Conservation (phyloP, 2,329 filamentous ascomycete genomes). For the Neophaeococcomyces mojaviensis region DNA sequence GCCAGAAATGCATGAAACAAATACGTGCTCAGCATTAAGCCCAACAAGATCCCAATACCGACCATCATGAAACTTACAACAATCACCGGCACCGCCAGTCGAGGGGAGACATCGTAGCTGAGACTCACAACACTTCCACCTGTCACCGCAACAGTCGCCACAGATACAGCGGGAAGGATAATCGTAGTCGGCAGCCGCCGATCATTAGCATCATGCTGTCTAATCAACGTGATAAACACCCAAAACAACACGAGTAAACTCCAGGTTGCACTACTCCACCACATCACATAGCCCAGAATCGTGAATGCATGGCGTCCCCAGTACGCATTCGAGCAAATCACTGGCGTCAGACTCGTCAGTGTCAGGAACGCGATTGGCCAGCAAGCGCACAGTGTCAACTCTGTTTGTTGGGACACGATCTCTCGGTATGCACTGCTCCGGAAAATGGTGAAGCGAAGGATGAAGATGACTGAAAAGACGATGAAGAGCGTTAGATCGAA, state of each 20-base stretch:
- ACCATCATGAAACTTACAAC: slow-evolving; percentile 34
- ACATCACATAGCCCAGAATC: slow-evolving; percentile 31
- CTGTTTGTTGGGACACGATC: slow-evolving; percentile 27
- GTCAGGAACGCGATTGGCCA: slow-evolving; percentile 30
- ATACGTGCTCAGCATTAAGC: slow-evolving; percentile 30
- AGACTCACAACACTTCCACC: slow-evolving; percentile 14
- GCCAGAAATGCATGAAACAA: slow-evolving; percentile 16
- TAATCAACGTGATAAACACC: slow-evolving; percentile 27
- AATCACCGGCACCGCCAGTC: slow-evolving; percentile 32
- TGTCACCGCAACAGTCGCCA: slow-evolving; percentile 15
- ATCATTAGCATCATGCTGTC: slow-evolving; percentile 31
- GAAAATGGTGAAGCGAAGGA: slow-evolving; percentile 28
- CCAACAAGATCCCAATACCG: slow-evolving; percentile 28
- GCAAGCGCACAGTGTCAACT: slow-evolving; percentile 34
- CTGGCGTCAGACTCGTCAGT: slow-evolving; percentile 25
- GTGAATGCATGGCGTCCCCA: slow-evolving; percentile 26
- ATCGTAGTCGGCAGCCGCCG: slow-evolving; percentile 31
- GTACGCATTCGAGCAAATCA: slow-evolving; percentile 46
- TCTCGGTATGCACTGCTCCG: slow-evolving; percentile 26
- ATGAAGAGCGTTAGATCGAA: slow-evolving; percentile 30
- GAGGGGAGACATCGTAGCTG: slow-evolving; percentile 19
- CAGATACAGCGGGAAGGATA: slow-evolving; percentile 21
- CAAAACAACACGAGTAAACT: slow-evolving; percentile 24
- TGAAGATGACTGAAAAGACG: slow-evolving; percentile 26
- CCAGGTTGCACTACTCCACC: slow-evolving; percentile 33